These are phyloP conservation scores for Xylariaceae sp. DNA, from an alignment of 2,329 filamentous ascomycete genomes.

Conservation along the genomic window DNA sequence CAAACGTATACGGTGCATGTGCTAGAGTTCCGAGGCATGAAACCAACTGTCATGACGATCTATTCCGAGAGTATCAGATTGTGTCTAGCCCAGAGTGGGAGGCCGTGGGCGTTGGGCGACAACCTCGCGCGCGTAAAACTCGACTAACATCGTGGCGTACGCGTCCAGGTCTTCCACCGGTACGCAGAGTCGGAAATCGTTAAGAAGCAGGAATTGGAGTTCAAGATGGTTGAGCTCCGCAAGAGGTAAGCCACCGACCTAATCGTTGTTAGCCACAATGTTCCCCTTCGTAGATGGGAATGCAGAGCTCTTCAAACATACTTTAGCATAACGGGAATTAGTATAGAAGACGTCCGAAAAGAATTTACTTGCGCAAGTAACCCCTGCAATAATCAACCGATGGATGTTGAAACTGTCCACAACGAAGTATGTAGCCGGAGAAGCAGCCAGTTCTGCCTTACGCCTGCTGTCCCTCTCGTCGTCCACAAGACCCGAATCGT, in stretches of 20 bases:
- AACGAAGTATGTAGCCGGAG: slow-evolving; percentile 67
- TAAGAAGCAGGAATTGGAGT: slow-evolving; percentile 89
- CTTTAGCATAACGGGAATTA: slow-evolving; percentile 98
- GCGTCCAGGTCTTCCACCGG: slow-evolving; percentile 94
- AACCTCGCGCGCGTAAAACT: slow-evolving; percentile 93
- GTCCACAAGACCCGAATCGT: slow-evolving; percentile 47
- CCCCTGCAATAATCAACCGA: slow-evolving; percentile 89
- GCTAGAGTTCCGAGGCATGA: slow-evolving; percentile 1
- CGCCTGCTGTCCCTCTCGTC: slow-evolving; percentile 20
- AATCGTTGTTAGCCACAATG: slow-evolving; percentile 20
- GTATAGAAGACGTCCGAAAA: slow-evolving; percentile 99
- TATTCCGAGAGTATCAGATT: slow-evolving; percentile 2
- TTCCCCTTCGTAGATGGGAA: neutral
- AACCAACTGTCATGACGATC: neutral
- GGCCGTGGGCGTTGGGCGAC: slow-evolving; percentile 44
- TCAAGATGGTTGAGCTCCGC: slow-evolving; percentile 94
- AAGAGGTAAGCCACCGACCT: slow-evolving; percentile 92
- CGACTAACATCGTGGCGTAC: slow-evolving; percentile 96
- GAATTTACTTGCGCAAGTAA: slow-evolving; percentile 98
- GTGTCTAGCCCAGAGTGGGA: slow-evolving; percentile 14
- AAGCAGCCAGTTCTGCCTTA: slow-evolving; percentile 28
- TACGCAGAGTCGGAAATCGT: slow-evolving; percentile 91
- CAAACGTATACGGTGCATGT: slow-evolving; percentile 7
- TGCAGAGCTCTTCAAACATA: slow-evolving; percentile 41
- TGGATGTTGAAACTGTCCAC: slow-evolving; percentile 99